A percentile compares a stretch with the other conserved stretches of the same genome.
Evolutionary conservation across 805 yeast species (phyloP).

Genomic region (Sugiyamaella marilandica): DNA sequence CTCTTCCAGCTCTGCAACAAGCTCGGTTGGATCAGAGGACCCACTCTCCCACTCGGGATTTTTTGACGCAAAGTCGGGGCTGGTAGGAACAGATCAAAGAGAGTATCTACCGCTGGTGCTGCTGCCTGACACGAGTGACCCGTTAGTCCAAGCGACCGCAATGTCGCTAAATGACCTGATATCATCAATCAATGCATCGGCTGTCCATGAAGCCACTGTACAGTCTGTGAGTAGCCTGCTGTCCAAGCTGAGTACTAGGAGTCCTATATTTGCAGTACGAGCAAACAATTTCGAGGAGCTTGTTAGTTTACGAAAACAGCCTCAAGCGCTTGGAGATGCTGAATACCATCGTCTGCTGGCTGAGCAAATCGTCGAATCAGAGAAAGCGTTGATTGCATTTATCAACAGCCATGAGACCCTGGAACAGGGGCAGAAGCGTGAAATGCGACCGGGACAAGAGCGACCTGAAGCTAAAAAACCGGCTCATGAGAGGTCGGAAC

Average conservation of each 20-base stretch:
- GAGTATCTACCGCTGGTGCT: constrained; percentile 27
- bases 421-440: background rate
- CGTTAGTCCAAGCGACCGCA: constrained; percentile 20
- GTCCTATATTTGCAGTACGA: background rate
- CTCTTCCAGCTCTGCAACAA: constrained; percentile 4
- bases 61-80: constrained; percentile 25
- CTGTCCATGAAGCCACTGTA: constrained; percentile 22
- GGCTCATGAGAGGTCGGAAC: background rate
- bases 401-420: background rate
- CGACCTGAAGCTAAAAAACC: no score
- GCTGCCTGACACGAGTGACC: constrained; percentile 25
- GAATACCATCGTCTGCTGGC: background rate
- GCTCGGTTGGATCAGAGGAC: constrained; percentile 14
- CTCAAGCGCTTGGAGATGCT: background rate
- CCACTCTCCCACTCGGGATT: constrained; percentile 21
- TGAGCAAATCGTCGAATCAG: background rate
- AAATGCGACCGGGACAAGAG: background rate
- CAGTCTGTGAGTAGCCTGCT: constrained; percentile 16
- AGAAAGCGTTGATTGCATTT: background rate
- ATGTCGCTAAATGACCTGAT: constrained; percentile 28
- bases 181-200: constrained; percentile 25
- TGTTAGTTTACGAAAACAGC: background rate
- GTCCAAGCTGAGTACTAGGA: background rate
- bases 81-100: constrained; percentile 19
- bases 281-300: background rate